phyloP scores from a whole-genome alignment of 2,329 filamentous ascomycete genomes.

The Cadophora luteo-olivacea region DNA sequence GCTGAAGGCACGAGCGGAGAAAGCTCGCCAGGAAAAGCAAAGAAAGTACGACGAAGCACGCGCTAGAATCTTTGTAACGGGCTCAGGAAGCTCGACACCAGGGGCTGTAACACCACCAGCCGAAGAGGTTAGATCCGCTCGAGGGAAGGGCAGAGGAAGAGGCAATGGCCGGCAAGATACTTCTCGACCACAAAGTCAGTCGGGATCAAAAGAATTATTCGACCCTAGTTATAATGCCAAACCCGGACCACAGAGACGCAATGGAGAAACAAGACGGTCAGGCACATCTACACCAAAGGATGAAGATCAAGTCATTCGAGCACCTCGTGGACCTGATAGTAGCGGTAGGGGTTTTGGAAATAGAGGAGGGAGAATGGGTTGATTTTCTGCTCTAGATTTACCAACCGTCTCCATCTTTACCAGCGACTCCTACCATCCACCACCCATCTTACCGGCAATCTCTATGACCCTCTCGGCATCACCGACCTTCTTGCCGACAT shows the following conservation, averaged over 20 bases:
- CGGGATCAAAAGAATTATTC: constrained; percentile 67
- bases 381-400: constrained; percentile 56
- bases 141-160: constrained; percentile 55
- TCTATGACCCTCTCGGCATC: constrained; percentile 86
- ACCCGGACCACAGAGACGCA: constrained; percentile 58
- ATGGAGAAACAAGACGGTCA: constrained; percentile 48
- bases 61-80: constrained; percentile 80
- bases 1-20: constrained; percentile 76
- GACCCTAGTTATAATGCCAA: constrained; percentile 76
- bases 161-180: constrained; percentile 47
- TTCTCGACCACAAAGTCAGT: constrained; percentile 45
- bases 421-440: constrained; percentile 88
- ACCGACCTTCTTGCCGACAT: constrained; percentile 80
- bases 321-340: constrained; percentile 79
- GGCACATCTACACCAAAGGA: constrained; percentile 58
- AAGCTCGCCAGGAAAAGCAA: constrained; percentile 88
- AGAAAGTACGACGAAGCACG: constrained; percentile 87
- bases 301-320: constrained; percentile 72
- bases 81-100: constrained; percentile 66
- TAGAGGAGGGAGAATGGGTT: constrained; percentile 62
- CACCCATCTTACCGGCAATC: constrained; percentile 87
- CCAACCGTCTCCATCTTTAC: constrained; percentile 93
- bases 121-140: constrained; percentile 56
- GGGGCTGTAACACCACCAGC: constrained; percentile 67
- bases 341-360: constrained; percentile 77